Conservation (phyloP, 352 stramenopile genomes). For the Globisporangium echinulatum region DNA sequence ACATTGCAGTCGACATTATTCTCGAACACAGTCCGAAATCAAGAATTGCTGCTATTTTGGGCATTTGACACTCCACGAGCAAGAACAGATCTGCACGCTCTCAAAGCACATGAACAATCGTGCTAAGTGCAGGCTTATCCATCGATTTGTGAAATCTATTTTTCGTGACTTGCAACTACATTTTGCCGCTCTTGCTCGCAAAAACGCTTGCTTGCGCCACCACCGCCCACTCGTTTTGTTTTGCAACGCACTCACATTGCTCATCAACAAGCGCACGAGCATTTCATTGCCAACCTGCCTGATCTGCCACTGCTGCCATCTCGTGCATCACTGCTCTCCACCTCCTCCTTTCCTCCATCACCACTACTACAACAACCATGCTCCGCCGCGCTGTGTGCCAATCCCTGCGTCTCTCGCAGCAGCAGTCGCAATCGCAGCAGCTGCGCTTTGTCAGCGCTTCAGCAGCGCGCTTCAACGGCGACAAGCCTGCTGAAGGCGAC, state of each 20-base stretch:
- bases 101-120: neutral
- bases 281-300: neutral
- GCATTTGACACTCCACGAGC: neutral
- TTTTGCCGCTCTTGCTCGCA: neutral
- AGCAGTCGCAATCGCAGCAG: slow-evolving; percentile 32
- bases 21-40: neutral
- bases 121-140: neutral
- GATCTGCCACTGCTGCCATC: neutral
- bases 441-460: slow-evolving; percentile 43
- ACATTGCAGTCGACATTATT: neutral
- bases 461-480: slow-evolving; percentile 32
- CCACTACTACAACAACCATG: slow-evolving; percentile 20
- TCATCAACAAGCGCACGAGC: neutral
- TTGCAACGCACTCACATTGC: neutral
- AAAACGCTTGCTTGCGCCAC: neutral
- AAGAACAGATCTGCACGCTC: neutral
- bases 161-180: neutral
- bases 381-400: slow-evolving; percentile 46
- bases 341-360: neutral
- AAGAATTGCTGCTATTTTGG: neutral
- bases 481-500: slow-evolving; percentile 35
- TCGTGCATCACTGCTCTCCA: neutral
- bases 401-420: slow-evolving; percentile 20
- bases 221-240: slow-evolving; percentile 11
- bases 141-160: neutral